Conservation (phyloP, 83 land plant species). For the Isoetes engelmannii region DNA sequence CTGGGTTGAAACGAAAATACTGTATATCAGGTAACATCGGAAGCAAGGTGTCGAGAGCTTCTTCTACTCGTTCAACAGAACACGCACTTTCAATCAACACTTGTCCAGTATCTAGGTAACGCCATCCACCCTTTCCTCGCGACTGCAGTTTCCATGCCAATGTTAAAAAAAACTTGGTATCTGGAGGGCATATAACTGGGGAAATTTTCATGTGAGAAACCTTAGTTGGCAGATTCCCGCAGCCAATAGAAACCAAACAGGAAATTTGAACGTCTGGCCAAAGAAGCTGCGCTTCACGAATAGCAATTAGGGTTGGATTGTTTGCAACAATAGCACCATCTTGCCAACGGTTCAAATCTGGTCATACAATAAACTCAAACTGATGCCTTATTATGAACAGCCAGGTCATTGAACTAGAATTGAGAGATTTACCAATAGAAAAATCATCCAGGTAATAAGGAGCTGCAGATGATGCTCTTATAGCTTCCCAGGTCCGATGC, state of each 20-base stretch:
- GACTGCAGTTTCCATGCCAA: slow-evolving; percentile 29
- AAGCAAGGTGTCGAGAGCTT: slow-evolving; percentile 78
- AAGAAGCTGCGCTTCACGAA: slow-evolving; percentile 95
- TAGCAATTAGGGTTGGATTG: slow-evolving; percentile 95
- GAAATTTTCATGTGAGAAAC: slow-evolving; percentile 24
- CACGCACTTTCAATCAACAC: slow-evolving; percentile 98
- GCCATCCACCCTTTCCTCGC: slow-evolving; percentile 95
- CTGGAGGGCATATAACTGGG: neutral
- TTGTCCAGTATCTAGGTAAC: slow-evolving; percentile 95
- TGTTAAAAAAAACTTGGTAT: slow-evolving; percentile 4
- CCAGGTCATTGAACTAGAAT: neutral
- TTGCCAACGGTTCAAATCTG: slow-evolving; percentile 93
- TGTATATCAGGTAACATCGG: slow-evolving; percentile 92
- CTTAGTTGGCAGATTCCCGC: slow-evolving; percentile 90
- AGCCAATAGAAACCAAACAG: slow-evolving; percentile 85
- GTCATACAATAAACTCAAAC: neutral
- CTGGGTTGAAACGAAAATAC: slow-evolving; percentile 93
- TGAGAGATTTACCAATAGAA: slow-evolving; percentile 58
- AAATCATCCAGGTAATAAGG: slow-evolving; percentile 99
- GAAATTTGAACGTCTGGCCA: slow-evolving; percentile 93
- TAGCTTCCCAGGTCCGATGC: slow-evolving; percentile 94
- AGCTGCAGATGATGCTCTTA: slow-evolving; percentile 99
- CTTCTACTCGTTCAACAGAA: slow-evolving; percentile 96
- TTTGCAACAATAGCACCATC: slow-evolving; percentile 99
- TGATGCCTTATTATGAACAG: neutral